Percentiles rank a stretch among this genome's conserved stretches.
Conservation (phyloP, 495 filamentous ascomycete genomes). For the Talaromyces adpressus region DNA sequence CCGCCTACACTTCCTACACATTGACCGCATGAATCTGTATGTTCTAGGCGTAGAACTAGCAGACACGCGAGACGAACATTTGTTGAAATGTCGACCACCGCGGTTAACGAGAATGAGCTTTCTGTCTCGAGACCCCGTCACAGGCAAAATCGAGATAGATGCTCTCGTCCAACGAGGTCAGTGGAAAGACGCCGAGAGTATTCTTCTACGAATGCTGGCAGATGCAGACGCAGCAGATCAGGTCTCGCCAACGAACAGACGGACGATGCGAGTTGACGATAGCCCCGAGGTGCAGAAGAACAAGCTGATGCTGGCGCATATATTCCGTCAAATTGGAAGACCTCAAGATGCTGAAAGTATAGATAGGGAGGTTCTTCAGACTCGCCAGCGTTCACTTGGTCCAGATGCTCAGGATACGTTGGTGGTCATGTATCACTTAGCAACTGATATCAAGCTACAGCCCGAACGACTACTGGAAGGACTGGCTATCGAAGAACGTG, state of each 20-base stretch:
- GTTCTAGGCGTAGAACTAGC: constrained; percentile 3
- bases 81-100: constrained; percentile 7
- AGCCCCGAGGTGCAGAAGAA: constrained; percentile 1
- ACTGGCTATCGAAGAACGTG: background rate
- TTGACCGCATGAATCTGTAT: background rate
- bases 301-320: constrained; percentile 8
- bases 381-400: constrained; percentile 6
- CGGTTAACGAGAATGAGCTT: constrained; percentile 8
- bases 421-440: constrained; percentile 8
- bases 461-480: constrained; percentile 9
- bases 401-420: constrained; percentile 6
- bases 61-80: background rate
- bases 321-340: constrained; percentile 4
- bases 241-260: background rate
- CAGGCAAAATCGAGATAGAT: constrained; percentile 7
- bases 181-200: constrained; percentile 6
- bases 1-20: background rate
- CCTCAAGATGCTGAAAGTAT: constrained; percentile 2
- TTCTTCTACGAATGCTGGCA: background rate
- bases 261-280: background rate
- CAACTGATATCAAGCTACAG: constrained; percentile 3
- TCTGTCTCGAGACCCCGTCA: constrained; percentile 7
- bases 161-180: constrained; percentile 1
- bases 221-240: background rate
- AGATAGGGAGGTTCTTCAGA: background rate